phyloP scores from a whole-genome alignment of 768 basidiomycete genomes.

The Rhizopogon rudus region DNA sequence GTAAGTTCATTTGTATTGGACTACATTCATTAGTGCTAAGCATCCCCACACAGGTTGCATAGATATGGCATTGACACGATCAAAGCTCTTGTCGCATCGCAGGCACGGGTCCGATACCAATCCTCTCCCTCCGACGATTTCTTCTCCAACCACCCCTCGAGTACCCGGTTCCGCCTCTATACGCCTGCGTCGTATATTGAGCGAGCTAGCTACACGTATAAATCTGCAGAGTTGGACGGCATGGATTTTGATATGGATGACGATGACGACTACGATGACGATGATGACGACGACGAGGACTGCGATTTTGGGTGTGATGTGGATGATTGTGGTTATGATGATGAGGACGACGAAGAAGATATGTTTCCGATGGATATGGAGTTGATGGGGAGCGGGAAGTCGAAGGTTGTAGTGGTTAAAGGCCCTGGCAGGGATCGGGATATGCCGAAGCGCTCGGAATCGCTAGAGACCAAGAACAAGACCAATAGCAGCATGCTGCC shows the following conservation, averaged over 20 bases:
- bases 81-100: constrained; percentile 28
- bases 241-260: constrained; percentile 27
- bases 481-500: no score
- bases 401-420: constrained; percentile 3
- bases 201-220: constrained; percentile 25
- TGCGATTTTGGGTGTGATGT: constrained; percentile 15
- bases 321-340: constrained; percentile 11
- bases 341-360: constrained; percentile 10
- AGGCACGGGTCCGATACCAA: constrained; percentile 3
- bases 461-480: no score
- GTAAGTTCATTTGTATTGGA: constrained; percentile 13
- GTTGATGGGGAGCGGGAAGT: background rate
- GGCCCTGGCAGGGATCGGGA: background rate
- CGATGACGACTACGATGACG: constrained; percentile 15
- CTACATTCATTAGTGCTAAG: no score
- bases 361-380: background rate
- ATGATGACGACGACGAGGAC: constrained; percentile 26
- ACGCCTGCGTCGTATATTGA: constrained; percentile 14
- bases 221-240: constrained; percentile 18
- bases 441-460: no score
- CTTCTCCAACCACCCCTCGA: background rate
- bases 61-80: constrained; percentile 28
- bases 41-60: constrained; percentile 16
- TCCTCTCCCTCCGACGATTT: background rate
- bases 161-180: constrained; percentile 24